Evolutionary conservation across 345 rosid genomes (phyloP), one percentile per base, ranked within the genome.

Genomic region (Aquilaria malaccensis): DNA sequence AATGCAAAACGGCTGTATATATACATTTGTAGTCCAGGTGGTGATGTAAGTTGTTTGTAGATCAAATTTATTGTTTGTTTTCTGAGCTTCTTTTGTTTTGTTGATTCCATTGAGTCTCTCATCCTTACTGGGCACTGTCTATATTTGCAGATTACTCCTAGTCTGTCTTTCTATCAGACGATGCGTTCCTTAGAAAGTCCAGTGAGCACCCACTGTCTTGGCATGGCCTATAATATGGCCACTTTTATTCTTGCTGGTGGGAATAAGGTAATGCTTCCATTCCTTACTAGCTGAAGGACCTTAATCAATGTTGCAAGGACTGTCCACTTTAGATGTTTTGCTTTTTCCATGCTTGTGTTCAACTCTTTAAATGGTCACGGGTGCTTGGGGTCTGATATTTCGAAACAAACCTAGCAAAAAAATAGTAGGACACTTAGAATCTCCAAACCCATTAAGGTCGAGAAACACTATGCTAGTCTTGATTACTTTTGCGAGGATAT

Each of bases 211-310:
- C 81, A 81, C 55, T 81, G 87, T 61, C 74, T 87, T 2, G 97
- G 97, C 70, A 80, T 67, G 74, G 88, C 99, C 43, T 85, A 81
- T 77, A 83, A 89, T 76, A 78, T 94, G 58, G 90, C 92, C n/a
- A 96, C 83, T 32, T 89, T 89, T 72, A 79, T 89, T 66, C 84
- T 94, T 53, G 83, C 96, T 32, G 97, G 92, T 2, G 97, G 99
- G 45, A 92, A 89, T 45, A 94, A 94, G 88, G 97, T 94, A 70
- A 51, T 41, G n/a, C 11, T 29, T 63, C 33, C 45, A 45, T 32
- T 33, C 14, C 11, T 45, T 30, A 56, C 33, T 30, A 58, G 33
- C 55, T 50, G 30, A 41, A 33, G n/a, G 14, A 13, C 54, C 10
- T 7, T 4, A 50, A 13, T 50, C 29, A 13, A 11, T 37, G 4